Base-by-base conservation (phyloP, 176 grass and related monocot species). In the Puya raimondii region DNA sequence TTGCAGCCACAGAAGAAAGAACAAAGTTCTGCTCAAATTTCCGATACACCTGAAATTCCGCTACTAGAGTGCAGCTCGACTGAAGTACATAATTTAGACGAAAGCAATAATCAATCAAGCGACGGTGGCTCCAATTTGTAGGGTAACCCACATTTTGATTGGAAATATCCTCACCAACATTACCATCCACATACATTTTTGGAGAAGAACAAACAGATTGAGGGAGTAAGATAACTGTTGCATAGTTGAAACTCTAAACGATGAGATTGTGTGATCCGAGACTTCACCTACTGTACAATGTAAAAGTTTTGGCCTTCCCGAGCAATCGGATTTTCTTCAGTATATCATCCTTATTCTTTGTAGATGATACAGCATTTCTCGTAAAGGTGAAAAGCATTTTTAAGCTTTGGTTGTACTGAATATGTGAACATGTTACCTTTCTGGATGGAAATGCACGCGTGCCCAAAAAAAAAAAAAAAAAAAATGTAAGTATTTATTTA, bases 1-100 rank as follows among this genome's bases (percentile, higher is more conserved):
- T 51, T 99, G 76, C 94, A 99, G 51, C 84, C 59, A 27, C 80
- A 80, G 47, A 87, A 86, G 57, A 85, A 81, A 26, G 82, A 88
- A 77, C 8, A 64, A 50, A 77, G 77, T 66, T 54, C 71, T 65
- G 76, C 77, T 77, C 86, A 71, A 17, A 84, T 91, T 81, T 82
- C 84, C 3, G 77, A 51, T 64, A 47, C 84, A 78, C 10, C 82
- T 65, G 94, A 93, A 65, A 74, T 86, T 51, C 85, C 87, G 53
- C 65, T 93, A 26, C 50, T 99, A 74, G 90, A 99, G 74, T 91
- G 82, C 67, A 78, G 74, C 50, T 67, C 80, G 2, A 73, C 76
- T 21, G 84, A 99, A 63, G 75, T 82, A 81, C 74, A 82, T 47
- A 90, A 59, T 54, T 42, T 74, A 59, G 90, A 99, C 49, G 87